Conservation (phyloP, 2,329 filamentous ascomycete genomes). For the Westerdykella aurantiaca region DNA sequence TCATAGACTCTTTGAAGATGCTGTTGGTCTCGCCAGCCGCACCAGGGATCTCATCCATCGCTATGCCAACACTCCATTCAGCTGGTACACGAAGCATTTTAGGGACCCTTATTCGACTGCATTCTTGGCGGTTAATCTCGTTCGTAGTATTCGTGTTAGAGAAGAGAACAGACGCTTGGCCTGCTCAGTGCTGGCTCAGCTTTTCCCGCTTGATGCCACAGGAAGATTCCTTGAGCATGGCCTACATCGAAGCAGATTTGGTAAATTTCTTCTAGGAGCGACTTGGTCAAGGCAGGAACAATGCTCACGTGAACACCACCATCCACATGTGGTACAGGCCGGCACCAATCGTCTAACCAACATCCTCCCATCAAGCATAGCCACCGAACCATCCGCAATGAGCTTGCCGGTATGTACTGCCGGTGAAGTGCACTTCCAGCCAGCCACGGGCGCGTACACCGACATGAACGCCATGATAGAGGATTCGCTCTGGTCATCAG, state of each 20-base stretch:
- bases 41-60: conserved; percentile 10
- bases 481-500: neutral
- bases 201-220: conserved; percentile 10
- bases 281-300: neutral
- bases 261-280: conserved; percentile 1
- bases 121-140: conserved; percentile 11
- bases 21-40: conserved; percentile 8
- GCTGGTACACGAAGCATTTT: conserved; percentile 14
- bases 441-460: neutral
- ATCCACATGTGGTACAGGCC: neutral
- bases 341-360: neutral
- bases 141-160: conserved; percentile 7
- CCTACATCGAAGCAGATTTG: conserved; percentile 7
- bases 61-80: conserved; percentile 11
- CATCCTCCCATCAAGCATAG: neutral
- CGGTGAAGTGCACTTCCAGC: neutral
- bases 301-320: neutral
- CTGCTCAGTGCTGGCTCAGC: conserved; percentile 13
- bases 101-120: conserved; percentile 13
- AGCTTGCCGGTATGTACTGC: neutral
- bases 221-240: conserved; percentile 6
- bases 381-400: neutral
- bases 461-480: neutral
- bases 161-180: conserved; percentile 7
- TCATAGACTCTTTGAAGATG: conserved; percentile 15